Percentiles rank a stretch among this genome's conserved stretches.
These are phyloP conservation scores for Citrullus mucosospermus DNA, from an alignment of 306 rosid species.

Conservation along the genomic window DNA sequence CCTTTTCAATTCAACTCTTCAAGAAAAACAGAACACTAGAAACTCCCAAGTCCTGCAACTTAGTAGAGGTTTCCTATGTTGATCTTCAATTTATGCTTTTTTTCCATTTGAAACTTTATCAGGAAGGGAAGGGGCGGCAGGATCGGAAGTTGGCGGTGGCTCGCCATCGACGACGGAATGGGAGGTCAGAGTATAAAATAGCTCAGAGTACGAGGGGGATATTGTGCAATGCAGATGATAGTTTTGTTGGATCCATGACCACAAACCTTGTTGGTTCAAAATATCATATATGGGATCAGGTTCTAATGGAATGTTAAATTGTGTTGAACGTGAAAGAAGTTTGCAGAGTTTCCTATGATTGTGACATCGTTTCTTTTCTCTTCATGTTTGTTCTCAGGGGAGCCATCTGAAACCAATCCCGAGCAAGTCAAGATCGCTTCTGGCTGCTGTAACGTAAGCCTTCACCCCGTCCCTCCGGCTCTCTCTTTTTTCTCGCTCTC, in stretches of 20 bases:
- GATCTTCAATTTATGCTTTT: neutral
- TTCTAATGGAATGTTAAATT: slow-evolving; percentile 4
- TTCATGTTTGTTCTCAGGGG: slow-evolving; percentile 29
- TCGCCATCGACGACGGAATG: slow-evolving; percentile 43
- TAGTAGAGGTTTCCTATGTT: neutral
- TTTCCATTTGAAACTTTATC: neutral
- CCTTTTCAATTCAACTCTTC: neutral
- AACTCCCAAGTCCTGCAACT: neutral
- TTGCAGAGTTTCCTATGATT: neutral
- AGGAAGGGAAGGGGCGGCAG: slow-evolving; percentile 74
- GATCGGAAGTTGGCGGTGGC: slow-evolving; percentile 84
- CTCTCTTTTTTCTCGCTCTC: neutral
- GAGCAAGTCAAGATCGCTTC: slow-evolving; percentile 40
- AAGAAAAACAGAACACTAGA: neutral
- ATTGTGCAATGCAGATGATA: slow-evolving; percentile 37
- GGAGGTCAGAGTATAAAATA: slow-evolving; percentile 43
- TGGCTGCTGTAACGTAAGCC: slow-evolving; percentile 56
- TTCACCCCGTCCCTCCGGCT: neutral
- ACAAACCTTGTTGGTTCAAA: slow-evolving; percentile 84
- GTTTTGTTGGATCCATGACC: slow-evolving; percentile 55
- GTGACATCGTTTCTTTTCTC: neutral
- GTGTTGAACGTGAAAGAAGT: neutral
- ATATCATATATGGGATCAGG: slow-evolving; percentile 80
- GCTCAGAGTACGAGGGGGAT: slow-evolving; percentile 62
- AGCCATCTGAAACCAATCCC: slow-evolving; percentile 13